A percentile compares a stretch with the other conserved stretches of the same genome.
These are phyloP conservation scores for Penicillium waksmanii DNA, from an alignment of 495 filamentous ascomycete genomes.

Conservation along the genomic window DNA sequence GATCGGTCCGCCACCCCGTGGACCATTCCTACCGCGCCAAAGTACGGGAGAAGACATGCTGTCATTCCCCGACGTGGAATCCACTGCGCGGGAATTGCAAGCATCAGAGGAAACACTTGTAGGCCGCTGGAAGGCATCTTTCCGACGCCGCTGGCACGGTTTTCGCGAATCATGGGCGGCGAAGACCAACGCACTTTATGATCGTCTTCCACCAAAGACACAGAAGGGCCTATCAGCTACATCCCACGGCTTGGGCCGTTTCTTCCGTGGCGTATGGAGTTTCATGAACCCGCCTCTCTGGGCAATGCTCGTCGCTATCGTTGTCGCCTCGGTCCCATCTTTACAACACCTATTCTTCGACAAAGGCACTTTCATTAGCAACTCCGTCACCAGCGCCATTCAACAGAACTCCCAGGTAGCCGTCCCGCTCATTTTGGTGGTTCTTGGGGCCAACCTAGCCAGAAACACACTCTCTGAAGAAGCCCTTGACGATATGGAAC, in stretches of 20 bases:
- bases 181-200: slow-evolving; percentile 35
- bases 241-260: slow-evolving; percentile 47
- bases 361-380: slow-evolving; percentile 86
- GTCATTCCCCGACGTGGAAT: slow-evolving; percentile 49
- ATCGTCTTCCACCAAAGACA: slow-evolving; percentile 59
- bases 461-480: slow-evolving; percentile 67
- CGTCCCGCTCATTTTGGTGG: slow-evolving; percentile 94
- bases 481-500: slow-evolving; percentile 57
- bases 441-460: slow-evolving; percentile 90
- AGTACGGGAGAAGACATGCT: slow-evolving; percentile 44
- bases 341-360: slow-evolving; percentile 87
- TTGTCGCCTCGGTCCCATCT: slow-evolving; percentile 86
- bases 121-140: slow-evolving; percentile 29
- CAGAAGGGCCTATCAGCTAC: slow-evolving; percentile 56
- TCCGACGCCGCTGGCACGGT: slow-evolving; percentile 22
- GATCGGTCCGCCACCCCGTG: slow-evolving; percentile 39
- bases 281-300: slow-evolving; percentile 99
- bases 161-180: slow-evolving; percentile 27
- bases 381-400: slow-evolving; percentile 89
- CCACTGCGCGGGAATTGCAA: slow-evolving; percentile 24
- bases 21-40: slow-evolving; percentile 46
- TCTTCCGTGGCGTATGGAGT: slow-evolving; percentile 72
- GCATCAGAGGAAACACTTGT: slow-evolving; percentile 25
- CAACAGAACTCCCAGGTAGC: slow-evolving; percentile 85
- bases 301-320: slow-evolving; percentile 89